Evolutionary conservation across 129 eudicot species (phyloP), one percentile per base, ranked within the genome.

Genomic region (Arctium minus): DNA sequence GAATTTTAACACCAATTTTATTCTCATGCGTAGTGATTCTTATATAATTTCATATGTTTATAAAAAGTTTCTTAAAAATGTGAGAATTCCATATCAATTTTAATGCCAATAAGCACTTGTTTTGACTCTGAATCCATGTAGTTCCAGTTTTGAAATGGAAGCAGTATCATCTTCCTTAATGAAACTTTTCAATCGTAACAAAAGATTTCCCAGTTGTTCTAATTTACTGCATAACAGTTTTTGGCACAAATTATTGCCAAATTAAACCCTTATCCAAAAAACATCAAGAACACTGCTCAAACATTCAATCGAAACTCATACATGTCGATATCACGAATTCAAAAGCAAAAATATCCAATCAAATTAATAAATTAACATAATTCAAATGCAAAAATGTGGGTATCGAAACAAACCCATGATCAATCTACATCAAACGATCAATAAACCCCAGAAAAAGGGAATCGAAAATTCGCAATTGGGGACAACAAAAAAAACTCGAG

Each of bases 341-440:
- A 77, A 60, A 64, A 46, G 60, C 71, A 35, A 75, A 68, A 33
- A 72, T 77, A 69, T 80, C 7, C 8, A 18, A 22, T 5, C 27
- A 42, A 32, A 29, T 36, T 36, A 37, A 8, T 17, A 40, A 31
- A 3, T 15, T 8, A 15, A 74, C 31, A 64, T 1, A 42, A 74
- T 60, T 40, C 67, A 82, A 35, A n/a, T 44, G 35, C 80, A 69
- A 82, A 82, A 22, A 22, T 75, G 85, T 65, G 17, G 74, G 70
- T 68, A 64, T 35, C n/a, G 36, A 48, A 73, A 50, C 64, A 77
- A 31, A 77, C 44, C 9, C 72, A 15, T 27, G 22, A 82, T 8
- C 72, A 68, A 70, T 76, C 8, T 4, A 73, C 77, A 84, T 79
- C 33, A 27, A 62, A 72, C 6, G 30, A 81, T 70, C 48, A 37